Conservation (phyloP, 2,329 filamentous ascomycete genomes). For the Fusarium udum region DNA sequence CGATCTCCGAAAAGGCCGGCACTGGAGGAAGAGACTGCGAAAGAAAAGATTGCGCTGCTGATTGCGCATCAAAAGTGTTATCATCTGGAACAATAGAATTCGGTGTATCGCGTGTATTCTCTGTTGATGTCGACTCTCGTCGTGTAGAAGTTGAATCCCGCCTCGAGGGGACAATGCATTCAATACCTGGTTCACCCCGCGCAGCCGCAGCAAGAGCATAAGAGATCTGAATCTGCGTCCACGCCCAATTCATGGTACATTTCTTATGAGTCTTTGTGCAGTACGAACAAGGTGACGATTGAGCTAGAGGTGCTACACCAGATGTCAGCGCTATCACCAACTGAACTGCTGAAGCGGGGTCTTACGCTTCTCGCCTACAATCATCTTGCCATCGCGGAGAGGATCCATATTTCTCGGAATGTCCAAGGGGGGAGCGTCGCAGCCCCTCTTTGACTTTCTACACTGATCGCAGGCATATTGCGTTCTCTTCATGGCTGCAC, state of each 20-base stretch:
- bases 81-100: neutral
- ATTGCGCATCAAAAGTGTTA: neutral
- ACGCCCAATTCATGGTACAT: conserved; percentile 43
- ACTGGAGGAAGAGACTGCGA: conserved; percentile 1
- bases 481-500: conserved; percentile 13
- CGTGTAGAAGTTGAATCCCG: neutral
- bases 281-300: conserved; percentile 41
- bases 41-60: neutral
- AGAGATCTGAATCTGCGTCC: conserved; percentile 28
- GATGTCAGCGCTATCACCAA: neutral
- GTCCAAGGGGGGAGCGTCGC: conserved; percentile 14
- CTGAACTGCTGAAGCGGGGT: neutral
- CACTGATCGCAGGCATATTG: conserved; percentile 27
- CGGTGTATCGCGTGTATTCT: neutral
- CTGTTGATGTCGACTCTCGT: neutral
- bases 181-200: conserved; percentile 3
- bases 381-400: conserved; percentile 6
- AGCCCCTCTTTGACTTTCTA: conserved; percentile 21
- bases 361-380: conserved; percentile 24
- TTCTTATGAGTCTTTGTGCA: conserved; percentile 45
- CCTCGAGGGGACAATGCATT: conserved; percentile 2
- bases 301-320: neutral
- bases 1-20: neutral
- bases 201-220: conserved; percentile 9
- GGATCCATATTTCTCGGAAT: conserved; percentile 3